A percentile compares a stretch with the other conserved stretches of the same genome.
Evolutionary conservation across 805 yeast genomes (phyloP).

Genomic region (Candida loeiensis): DNA sequence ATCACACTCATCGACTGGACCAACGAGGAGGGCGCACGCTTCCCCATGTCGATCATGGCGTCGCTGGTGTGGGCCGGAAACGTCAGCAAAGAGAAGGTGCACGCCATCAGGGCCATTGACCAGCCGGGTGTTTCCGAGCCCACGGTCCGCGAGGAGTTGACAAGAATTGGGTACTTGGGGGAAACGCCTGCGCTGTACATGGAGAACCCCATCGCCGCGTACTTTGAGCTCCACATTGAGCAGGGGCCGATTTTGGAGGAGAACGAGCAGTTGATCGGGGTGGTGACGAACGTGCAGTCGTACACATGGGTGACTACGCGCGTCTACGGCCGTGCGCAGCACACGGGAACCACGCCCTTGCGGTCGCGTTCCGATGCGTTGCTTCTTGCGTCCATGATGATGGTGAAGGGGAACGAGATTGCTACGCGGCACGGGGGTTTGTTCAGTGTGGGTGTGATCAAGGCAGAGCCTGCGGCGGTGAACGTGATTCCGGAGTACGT

Average conservation of each 20-base stretch:
- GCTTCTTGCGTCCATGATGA: slow-evolving; percentile 55
- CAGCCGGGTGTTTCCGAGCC: slow-evolving; percentile 34
- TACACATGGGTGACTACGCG: slow-evolving; percentile 57
- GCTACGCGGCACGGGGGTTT: slow-evolving; percentile 52
- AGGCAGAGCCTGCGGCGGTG: slow-evolving; percentile 55
- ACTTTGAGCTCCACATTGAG: slow-evolving; percentile 72
- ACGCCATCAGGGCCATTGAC: slow-evolving; percentile 50
- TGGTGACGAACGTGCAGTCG: slow-evolving; percentile 66
- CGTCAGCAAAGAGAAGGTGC: slow-evolving; percentile 45
- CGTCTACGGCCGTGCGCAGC: slow-evolving; percentile 64
- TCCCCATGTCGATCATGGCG: slow-evolving; percentile 65
- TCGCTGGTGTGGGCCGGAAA: slow-evolving; percentile 65
- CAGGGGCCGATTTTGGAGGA: slow-evolving; percentile 72
- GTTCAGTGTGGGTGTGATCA: slow-evolving; percentile 57
- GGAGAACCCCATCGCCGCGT: slow-evolving; percentile 58
- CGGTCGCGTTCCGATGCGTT: slow-evolving; percentile 58
- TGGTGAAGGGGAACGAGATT: slow-evolving; percentile 51
- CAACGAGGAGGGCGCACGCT: slow-evolving; percentile 77
- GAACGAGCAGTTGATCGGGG: slow-evolving; percentile 53
- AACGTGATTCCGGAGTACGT: slow-evolving; percentile 67
- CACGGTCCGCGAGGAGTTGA: slow-evolving; percentile 51
- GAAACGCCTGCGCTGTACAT: slow-evolving; percentile 43
- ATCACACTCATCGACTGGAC: slow-evolving; percentile 67
- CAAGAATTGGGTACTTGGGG: slow-evolving; percentile 63
- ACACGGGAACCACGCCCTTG: slow-evolving; percentile 73